A percentile compares a stretch with the other conserved stretches of the same genome.
These are phyloP conservation scores for Mollisia scopiformis DNA, from an alignment of 2,329 filamentous ascomycete genomes.

Conservation along the genomic window DNA sequence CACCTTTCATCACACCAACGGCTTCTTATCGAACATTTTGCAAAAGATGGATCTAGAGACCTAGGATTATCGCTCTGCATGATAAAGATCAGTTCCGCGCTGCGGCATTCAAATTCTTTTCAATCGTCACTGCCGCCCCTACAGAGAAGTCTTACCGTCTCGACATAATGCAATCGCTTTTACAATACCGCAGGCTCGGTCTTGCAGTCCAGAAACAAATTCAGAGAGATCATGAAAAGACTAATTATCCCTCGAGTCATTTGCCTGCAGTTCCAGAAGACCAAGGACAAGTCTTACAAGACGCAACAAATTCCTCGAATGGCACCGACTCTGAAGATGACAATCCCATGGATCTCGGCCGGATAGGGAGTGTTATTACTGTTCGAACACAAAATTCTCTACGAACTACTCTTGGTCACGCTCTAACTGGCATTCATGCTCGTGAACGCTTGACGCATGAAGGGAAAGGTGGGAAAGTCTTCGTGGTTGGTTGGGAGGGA, in stretches of 20 bases:
- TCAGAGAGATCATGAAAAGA: not conserved
- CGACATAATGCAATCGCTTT: not conserved
- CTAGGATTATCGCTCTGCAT: too few species aligned
- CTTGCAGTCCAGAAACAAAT: not conserved
- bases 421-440: constrained; percentile 11
- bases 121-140: not conserved
- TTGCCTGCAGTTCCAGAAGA: not conserved
- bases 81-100: too few species aligned
- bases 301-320: not conserved
- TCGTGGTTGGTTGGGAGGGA: constrained; percentile 43
- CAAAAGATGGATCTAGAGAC: too few species aligned
- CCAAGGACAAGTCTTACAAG: not conserved
- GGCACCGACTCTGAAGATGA: not conserved
- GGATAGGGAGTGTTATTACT: not conserved
- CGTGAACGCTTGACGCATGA: constrained; percentile 12
- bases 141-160: not conserved
- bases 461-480: constrained; percentile 30
- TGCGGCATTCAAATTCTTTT: too few species aligned
- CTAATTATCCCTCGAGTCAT: not conserved
- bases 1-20: too few species aligned
- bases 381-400: constrained; percentile 6
- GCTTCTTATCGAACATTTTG: too few species aligned
- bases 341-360: not conserved
- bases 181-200: not conserved
- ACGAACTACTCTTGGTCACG: constrained; percentile 7